Evolutionary conservation across 2,329 filamentous ascomycete genomes (phyloP), one percentile per base, ranked within the genome.

Genomic region (Pyrenochaeta sp.): DNA sequence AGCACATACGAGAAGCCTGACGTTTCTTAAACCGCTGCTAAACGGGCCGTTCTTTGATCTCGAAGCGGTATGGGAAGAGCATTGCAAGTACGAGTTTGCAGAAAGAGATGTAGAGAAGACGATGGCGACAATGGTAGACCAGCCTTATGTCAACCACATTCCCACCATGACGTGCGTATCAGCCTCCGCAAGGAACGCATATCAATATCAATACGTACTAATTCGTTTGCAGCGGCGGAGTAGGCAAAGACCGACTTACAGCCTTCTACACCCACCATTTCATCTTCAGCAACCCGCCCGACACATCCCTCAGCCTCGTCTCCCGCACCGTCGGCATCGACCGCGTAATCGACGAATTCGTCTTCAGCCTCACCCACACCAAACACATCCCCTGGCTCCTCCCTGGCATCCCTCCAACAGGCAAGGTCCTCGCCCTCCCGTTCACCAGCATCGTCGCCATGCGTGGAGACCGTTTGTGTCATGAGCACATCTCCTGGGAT

Each of bases 71-170:
- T 94, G 91, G 91, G 90, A 92, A 7, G 90, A 93, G 74, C 90
- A 94, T 72, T 90, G 88, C 0, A 83, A 83, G 43, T 90, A 85
- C 65, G 90, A 93, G 71, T 93, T 93, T 72, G 86, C 76, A 1
- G 86, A 88, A 54, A 83, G 90, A 10, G 86, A 86, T 2, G 90
- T 92, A 0, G 86, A 87, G 60, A 85, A 87, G 62, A 93, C 90
- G 0, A 93, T 93, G 90, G 83, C 82, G n/a, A 93, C 90, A 0
- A 93, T 93, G 90, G 90, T 92, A 1, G 82, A 88, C 47, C 87
- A 92, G 72, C 91, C 90, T 1, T 92, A 93, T 68, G 90, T 93
- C 1, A 93, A 93, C 70, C 89, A 93, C 70, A 82, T 92, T 1
- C 88, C 90, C 0, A 92, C 90, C 0, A 82, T 88, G 67, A 80